Conservation (phyloP, 2,329 filamentous ascomycete species). For the Sphaerulina vaccinii region DNA sequence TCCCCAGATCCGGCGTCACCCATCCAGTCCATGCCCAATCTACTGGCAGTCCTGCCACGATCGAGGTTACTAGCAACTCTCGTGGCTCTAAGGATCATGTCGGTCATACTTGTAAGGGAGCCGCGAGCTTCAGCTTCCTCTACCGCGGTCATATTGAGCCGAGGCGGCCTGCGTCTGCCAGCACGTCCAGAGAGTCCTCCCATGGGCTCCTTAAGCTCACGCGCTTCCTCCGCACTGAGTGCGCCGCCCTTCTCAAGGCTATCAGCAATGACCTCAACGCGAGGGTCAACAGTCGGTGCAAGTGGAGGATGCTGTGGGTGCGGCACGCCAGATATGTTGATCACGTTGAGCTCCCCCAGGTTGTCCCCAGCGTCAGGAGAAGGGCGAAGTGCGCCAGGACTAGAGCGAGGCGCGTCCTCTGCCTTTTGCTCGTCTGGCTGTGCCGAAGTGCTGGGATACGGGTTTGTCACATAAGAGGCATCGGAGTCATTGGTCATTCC, state of each 20-base stretch:
- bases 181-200: conserved; percentile 42
- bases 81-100: conserved; percentile 86
- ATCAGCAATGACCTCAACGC: conserved; percentile 31
- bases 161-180: conserved; percentile 59
- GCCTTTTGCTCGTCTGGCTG: conserved; percentile 23
- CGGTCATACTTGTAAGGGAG: conserved; percentile 86
- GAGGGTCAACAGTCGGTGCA: conserved; percentile 27
- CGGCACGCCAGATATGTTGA: no score
- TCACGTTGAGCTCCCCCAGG: no score
- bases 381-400: conserved; percentile 38
- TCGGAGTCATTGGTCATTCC: no score
- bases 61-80: conserved; percentile 84
- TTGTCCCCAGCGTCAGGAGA: conserved; percentile 36
- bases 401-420: conserved; percentile 34
- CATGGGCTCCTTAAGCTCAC: conserved; percentile 34
- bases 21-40: conserved; percentile 54
- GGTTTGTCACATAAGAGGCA: no score
- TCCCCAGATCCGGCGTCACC: conserved; percentile 34
- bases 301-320: conserved; percentile 27
- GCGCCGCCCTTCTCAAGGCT: conserved; percentile 38
- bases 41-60: conserved; percentile 67
- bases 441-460: not conserved
- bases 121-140: conserved; percentile 78
- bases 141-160: conserved; percentile 78
- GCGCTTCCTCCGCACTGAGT: conserved; percentile 32